These are phyloP conservation scores for Cenchrus purpureus DNA, from an alignment of 176 grass and related monocot species.

Conservation along the genomic window DNA sequence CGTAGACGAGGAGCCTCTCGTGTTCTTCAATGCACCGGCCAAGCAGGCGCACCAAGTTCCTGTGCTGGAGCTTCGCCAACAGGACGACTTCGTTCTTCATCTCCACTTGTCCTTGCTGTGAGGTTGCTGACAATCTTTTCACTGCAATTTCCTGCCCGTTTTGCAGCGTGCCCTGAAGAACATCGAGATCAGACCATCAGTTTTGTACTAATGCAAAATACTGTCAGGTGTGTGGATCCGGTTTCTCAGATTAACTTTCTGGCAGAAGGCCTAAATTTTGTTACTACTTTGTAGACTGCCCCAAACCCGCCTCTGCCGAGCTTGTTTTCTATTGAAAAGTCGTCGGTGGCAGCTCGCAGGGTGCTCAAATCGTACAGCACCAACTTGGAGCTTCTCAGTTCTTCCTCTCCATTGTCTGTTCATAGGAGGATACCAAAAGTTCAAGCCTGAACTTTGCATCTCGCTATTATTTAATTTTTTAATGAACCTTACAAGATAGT, in stretches of 20 bases:
- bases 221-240: no score
- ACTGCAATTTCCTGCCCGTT: slow-evolving; percentile 58
- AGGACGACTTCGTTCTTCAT: slow-evolving; percentile 56
- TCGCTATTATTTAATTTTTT: no score
- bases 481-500: no score
- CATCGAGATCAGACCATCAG: background rate
- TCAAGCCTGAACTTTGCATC: background rate
- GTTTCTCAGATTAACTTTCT: background rate
- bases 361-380: slow-evolving; percentile 47
- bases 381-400: slow-evolving; percentile 34
- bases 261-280: background rate
- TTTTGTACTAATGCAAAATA: background rate
- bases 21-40: slow-evolving; percentile 55
- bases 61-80: slow-evolving; percentile 66
- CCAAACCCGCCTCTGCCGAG: slow-evolving; percentile 72
- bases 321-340: slow-evolving; percentile 69
- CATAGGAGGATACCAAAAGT: background rate
- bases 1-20: slow-evolving; percentile 61
- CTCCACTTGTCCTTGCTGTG: slow-evolving; percentile 45
- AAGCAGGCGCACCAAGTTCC: slow-evolving; percentile 53
- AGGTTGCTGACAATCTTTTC: slow-evolving; percentile 53
- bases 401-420: slow-evolving; percentile 10
- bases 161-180: slow-evolving; percentile 44
- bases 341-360: slow-evolving; percentile 46
- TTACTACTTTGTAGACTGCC: slow-evolving; percentile 60